Conservation (phyloP, 2,329 filamentous ascomycete species). For the Annulohypoxylon truncatum region DNA sequence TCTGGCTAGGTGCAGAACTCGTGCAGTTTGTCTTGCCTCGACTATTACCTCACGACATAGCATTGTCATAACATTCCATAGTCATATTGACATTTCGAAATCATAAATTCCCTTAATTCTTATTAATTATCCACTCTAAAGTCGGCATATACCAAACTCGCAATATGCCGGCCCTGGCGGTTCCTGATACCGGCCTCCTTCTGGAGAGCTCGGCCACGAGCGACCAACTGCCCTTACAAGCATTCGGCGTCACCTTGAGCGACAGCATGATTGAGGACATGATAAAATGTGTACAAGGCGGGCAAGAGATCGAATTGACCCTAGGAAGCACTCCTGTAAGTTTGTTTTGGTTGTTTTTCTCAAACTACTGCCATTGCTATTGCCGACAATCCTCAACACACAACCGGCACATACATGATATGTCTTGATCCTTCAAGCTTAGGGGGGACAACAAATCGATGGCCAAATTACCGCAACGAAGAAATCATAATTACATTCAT, state of each 20-base stretch:
- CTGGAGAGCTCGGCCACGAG: slow-evolving; percentile 63
- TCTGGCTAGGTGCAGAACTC: slow-evolving; percentile 50
- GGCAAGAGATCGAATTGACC: slow-evolving; percentile 66
- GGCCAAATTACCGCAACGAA: neutral
- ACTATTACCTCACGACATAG: slow-evolving; percentile 31
- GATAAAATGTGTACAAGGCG: slow-evolving; percentile 69
- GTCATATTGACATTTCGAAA: slow-evolving; percentile 3
- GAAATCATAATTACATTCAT: neutral
- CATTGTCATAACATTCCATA: slow-evolving; percentile 26
- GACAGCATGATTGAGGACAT: slow-evolving; percentile 70
- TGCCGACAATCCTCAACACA: slow-evolving; percentile 27
- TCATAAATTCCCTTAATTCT: slow-evolving; percentile 10
- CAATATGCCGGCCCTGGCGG: slow-evolving; percentile 65
- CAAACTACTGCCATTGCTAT: slow-evolving; percentile 21
- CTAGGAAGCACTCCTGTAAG: slow-evolving; percentile 71
- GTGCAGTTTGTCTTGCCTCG: slow-evolving; percentile 45
- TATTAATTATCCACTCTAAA: slow-evolving; percentile 18
- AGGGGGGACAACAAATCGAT: neutral
- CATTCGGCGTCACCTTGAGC: slow-evolving; percentile 68
- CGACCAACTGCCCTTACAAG: slow-evolving; percentile 63
- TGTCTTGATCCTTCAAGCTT: neutral
- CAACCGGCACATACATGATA: neutral
- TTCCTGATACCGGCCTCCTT: slow-evolving; percentile 68
- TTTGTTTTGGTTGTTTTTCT: slow-evolving; percentile 42
- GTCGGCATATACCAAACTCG: slow-evolving; percentile 25